Base-by-base conservation (phyloP, 345 rosid genomes). In the Diplotaxis tenuifolia region DNA sequence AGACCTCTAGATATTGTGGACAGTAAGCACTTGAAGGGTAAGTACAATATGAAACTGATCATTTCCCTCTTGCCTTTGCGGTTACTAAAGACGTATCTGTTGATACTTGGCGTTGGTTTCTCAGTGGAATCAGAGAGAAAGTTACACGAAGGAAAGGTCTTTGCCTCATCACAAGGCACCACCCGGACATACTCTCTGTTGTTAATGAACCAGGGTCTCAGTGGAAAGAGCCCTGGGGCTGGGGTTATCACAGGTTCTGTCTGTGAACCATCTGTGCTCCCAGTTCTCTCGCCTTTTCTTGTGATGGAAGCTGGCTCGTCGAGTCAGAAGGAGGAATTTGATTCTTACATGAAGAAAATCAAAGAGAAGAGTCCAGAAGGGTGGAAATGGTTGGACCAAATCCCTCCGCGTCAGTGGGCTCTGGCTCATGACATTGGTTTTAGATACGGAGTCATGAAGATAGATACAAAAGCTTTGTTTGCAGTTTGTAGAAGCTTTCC, bases 201-300 rank as follows among this genome's bases (percentile, higher is more conserved):
- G n/a, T 64, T 3, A 64, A 64, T 5, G 65, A 65, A 27, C 23
- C 65, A 0, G 65, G 23, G 18, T 73, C 71, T 19, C 25, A 0
- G 2, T 73, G 71, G 65, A 9, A 55, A 73, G 71, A 64, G 42
- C 76, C 71, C 0, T 63, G 63, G n/a, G n/a, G n/a, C n/a, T n/a
- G n/a, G 70, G 70, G 55, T 12, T 63, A 53, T 36, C 56, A 9
- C 34, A 54, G 25, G 23, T 65, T 64, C 25, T 64, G 58, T 65
- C 58, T n/a, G n/a, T 65, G 15, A 4, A 53, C 11, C 63, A 12
- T 19, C 1, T 72, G 0, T 36, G 28, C 0, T 53, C 29, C 3
- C 40, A 25, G 0, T 34, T 72, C 42, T 9, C 0, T 34, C 1
- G 9, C 23, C 20, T 62, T 2, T 1, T 42, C 7, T 42, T 5